These are phyloP conservation scores for Amanita molliuscula DNA, from an alignment of 768 basidiomycete species.

Conservation along the genomic window DNA sequence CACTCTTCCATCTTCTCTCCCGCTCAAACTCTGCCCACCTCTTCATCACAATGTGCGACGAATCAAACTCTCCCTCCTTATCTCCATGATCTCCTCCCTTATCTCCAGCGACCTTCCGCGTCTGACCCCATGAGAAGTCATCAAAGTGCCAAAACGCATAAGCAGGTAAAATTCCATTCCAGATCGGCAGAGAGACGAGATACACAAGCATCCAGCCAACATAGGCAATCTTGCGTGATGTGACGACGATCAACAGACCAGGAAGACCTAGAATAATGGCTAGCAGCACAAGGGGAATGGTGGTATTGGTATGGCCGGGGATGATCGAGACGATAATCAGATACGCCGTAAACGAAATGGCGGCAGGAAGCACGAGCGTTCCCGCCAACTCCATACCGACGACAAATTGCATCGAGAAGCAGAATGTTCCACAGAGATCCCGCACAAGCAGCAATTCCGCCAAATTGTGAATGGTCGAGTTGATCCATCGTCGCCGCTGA, in stretches of 20 bases:
- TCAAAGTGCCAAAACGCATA: conserved; percentile 99
- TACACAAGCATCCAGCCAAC: conserved; percentile 97
- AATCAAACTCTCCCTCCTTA: conserved; percentile 97
- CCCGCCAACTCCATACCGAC: conserved; percentile 97
- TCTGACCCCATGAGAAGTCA: conserved; percentile 97
- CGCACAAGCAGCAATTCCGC: conserved; percentile 91
- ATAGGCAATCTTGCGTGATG: conserved; percentile 88
- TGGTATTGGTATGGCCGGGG: conserved; percentile 65
- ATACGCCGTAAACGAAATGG: conserved; percentile 94
- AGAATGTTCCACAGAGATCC: conserved; percentile 99
- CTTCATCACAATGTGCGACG: conserved; percentile 96
- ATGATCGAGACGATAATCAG: conserved; percentile 84
- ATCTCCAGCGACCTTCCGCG: conserved; percentile 72
- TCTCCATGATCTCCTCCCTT: conserved; percentile 67
- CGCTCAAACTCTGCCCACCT: conserved; percentile 98
- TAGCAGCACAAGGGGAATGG: conserved; percentile 87
- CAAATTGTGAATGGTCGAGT: conserved; percentile 96
- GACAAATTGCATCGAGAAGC: conserved; percentile 99
- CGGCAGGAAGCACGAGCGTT: conserved; percentile 92
- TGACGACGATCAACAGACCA: conserved; percentile 91
- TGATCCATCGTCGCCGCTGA: conserved; percentile 98
- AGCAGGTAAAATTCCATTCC: conserved; percentile 93
- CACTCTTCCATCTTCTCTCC: conserved; percentile 88
- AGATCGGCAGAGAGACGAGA: conserved; percentile 84
- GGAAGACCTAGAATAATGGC: conserved; percentile 95